These are phyloP conservation scores for Naganishia antarctica DNA, from an alignment of 768 basidiomycete species.

Conservation along the genomic window DNA sequence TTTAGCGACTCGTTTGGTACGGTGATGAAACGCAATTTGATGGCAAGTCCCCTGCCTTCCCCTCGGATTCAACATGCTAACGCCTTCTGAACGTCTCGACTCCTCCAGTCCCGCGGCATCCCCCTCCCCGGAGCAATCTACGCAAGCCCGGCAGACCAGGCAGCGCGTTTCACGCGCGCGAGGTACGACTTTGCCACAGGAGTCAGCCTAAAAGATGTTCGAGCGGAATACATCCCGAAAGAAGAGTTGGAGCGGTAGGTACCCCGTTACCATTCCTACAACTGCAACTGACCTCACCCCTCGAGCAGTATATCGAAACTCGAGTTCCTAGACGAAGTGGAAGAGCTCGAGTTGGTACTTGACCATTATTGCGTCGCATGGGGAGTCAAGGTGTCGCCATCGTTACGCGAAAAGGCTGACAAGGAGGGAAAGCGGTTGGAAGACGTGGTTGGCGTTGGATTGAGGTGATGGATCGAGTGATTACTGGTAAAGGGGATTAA, in stretches of 20 bases:
- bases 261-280: constrained; percentile 50
- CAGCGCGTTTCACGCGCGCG: constrained; percentile 57
- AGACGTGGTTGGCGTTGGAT: background rate
- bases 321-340: constrained; percentile 87
- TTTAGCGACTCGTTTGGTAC: constrained; percentile 74
- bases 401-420: background rate
- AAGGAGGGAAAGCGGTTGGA: background rate
- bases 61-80: background rate
- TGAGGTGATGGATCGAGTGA: background rate
- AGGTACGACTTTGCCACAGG: constrained; percentile 60
- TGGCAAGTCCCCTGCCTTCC: constrained; percentile 52
- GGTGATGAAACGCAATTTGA: constrained; percentile 84
- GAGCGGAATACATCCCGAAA: constrained; percentile 49
- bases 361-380: constrained; percentile 86
- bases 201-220: constrained; percentile 66
- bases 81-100: background rate
- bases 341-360: constrained; percentile 86
- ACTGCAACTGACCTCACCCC: background rate
- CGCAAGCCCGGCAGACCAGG: constrained; percentile 57
- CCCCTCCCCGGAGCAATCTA: constrained; percentile 70
- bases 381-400: constrained; percentile 49
- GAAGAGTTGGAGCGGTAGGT: constrained; percentile 45
- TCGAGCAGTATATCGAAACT: constrained; percentile 63
- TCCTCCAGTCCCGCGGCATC: constrained; percentile 59
- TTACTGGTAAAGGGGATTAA: no score